A percentile compares a stretch with the other conserved stretches of the same genome.
Evolutionary conservation across 2,329 filamentous ascomycete genomes (phyloP).

Genomic region (Grosmannia serpens): DNA sequence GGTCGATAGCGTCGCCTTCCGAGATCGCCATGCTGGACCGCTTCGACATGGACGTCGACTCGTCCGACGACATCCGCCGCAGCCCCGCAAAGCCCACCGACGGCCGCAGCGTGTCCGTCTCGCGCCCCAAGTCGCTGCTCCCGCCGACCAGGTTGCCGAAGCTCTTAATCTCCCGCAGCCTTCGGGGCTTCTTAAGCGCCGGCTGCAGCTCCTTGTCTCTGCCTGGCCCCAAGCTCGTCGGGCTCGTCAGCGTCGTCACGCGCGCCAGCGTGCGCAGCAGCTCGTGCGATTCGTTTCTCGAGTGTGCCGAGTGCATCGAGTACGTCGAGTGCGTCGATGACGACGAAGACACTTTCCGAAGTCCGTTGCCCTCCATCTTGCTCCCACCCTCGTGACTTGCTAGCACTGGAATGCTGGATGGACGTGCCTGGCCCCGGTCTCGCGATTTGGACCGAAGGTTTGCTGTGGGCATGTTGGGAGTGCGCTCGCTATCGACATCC

Average conservation of each 20-base stretch:
- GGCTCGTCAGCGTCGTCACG: constrained; percentile 14
- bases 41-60: constrained; percentile 32
- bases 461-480: constrained; percentile 29
- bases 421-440: constrained; percentile 3
- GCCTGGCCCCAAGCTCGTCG: not conserved
- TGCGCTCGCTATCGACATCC: constrained; percentile 18
- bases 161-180: not conserved
- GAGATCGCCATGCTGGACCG: constrained; percentile 34
- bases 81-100: constrained; percentile 37
- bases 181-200: not conserved
- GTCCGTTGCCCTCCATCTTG: not conserved
- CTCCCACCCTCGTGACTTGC: not conserved
- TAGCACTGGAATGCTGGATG: not conserved
- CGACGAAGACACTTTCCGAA: not conserved
- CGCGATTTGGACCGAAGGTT: constrained; percentile 19
- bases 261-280: constrained; percentile 37
- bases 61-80: constrained; percentile 29
- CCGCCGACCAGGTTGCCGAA: not conserved
- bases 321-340: not conserved
- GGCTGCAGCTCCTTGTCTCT: constrained; percentile 2
- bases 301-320: constrained; percentile 9
- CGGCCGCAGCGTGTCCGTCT: constrained; percentile 9
- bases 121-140: not conserved
- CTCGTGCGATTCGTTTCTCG: constrained; percentile 32
- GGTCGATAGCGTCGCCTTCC: constrained; percentile 42